phyloP scores from a whole-genome alignment of 495 filamentous ascomycete genomes.

The Penicillium flavigenum region DNA sequence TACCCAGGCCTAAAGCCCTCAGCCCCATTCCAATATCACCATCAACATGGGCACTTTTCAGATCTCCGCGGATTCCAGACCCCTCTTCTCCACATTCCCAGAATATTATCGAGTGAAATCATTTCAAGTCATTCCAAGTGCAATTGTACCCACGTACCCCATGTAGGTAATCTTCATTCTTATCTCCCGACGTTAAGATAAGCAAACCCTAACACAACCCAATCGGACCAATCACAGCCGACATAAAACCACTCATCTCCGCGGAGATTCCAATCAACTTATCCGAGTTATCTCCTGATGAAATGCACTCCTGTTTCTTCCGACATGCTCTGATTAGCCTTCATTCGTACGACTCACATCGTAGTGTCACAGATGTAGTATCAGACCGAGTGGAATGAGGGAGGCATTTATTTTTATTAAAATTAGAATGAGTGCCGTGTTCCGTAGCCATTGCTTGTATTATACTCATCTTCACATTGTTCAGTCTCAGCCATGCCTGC shows the following conservation, averaged over 20 bases:
- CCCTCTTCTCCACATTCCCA: neutral
- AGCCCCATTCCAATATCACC: neutral
- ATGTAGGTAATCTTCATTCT: neutral
- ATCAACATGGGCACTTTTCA: neutral
- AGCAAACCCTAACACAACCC: neutral
- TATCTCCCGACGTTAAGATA: slow-evolving; percentile 9
- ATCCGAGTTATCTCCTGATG: slow-evolving; percentile 1
- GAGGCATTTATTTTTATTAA: slow-evolving; percentile 9
- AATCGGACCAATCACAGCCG: slow-evolving; percentile 5
- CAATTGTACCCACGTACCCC: no score
- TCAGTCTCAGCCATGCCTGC: slow-evolving; percentile 22
- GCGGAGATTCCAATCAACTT: slow-evolving; percentile 11
- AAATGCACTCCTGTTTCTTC: slow-evolving; percentile 15
- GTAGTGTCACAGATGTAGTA: neutral
- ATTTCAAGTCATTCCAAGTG: no score
- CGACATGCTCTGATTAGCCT: neutral
- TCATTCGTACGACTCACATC: neutral
- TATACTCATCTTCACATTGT: slow-evolving; percentile 5
- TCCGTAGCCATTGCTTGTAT: neutral
- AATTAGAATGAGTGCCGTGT: slow-evolving; percentile 14
- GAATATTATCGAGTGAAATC: no score
- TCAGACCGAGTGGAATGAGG: neutral
- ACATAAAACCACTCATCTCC: slow-evolving; percentile 12
- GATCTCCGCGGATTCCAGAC: slow-evolving; percentile 8
- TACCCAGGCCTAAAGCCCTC: neutral